These are phyloP conservation scores for Solanum piurae DNA, from an alignment of 257 asterid species.

Conservation along the genomic window DNA sequence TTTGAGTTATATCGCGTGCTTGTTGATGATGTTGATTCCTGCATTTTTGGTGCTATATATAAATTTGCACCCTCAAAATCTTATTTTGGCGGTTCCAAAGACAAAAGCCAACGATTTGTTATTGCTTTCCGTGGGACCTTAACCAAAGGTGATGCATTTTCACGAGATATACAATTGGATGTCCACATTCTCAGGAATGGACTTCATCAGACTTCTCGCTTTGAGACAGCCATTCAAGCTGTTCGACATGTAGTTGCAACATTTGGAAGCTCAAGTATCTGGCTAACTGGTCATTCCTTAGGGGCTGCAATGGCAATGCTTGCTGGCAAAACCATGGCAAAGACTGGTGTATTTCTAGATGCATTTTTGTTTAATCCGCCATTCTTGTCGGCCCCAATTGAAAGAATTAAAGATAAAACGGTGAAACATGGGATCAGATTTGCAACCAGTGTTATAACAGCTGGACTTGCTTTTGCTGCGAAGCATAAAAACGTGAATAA, in stretches of 20 bases:
- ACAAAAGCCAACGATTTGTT: slow-evolving; percentile 37
- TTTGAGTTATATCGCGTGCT: slow-evolving; percentile 47
- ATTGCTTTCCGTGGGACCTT: slow-evolving; percentile 82
- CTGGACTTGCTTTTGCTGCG: slow-evolving; percentile 76
- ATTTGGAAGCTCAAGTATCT: slow-evolving; percentile 44
- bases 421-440: slow-evolving; percentile 65
- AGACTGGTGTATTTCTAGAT: slow-evolving; percentile 43
- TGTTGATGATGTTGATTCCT: slow-evolving; percentile 61
- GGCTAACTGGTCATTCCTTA: slow-evolving; percentile 88
- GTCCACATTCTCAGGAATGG: slow-evolving; percentile 51
- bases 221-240: slow-evolving; percentile 63
- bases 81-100: background rate
- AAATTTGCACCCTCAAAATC: slow-evolving; percentile 26
- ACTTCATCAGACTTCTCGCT: slow-evolving; percentile 71
- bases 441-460: slow-evolving; percentile 76
- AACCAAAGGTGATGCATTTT: slow-evolving; percentile 64
- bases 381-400: slow-evolving; percentile 75
- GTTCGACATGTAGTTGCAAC: slow-evolving; percentile 58
- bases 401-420: slow-evolving; percentile 55
- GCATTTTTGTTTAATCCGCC: slow-evolving; percentile 82
- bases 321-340: slow-evolving; percentile 71
- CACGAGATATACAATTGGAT: slow-evolving; percentile 62
- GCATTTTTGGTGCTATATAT: slow-evolving; percentile 71
- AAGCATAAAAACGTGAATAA: slow-evolving; percentile 30
- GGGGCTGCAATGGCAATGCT: slow-evolving; percentile 87